Base-by-base conservation (phyloP, 306 rosid species). In the Sesbania bispinosa region DNA sequence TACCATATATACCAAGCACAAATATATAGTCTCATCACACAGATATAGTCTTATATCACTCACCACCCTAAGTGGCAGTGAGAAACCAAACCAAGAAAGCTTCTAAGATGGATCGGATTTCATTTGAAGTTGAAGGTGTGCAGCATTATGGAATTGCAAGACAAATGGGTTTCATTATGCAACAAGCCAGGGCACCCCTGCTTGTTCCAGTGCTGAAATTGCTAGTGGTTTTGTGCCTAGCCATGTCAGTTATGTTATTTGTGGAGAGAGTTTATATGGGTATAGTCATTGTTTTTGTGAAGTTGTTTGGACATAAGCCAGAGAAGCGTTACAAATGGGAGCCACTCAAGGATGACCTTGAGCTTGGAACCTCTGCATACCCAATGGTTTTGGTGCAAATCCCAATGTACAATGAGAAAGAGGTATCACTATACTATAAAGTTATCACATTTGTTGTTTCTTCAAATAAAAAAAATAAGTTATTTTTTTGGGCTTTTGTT, bases 221-320 rank as follows among this genome's bases (percentile, higher is more conserved):
- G 29, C 35, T 71, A 54, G 89, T 93, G 54, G 20, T 10, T 36
- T 60, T 77, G 71, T 93, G 96, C 63, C 79, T 93, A 67, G 85
- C 19, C 1, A 88, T 90, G 98, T 93, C 97, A 1, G 3, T 83
- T 47, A 87, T 90, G 98, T 83, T 93, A 1, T 88, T 93, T 67
- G 39, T 85, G 19, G 98, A 93, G 72, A 85, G 87, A 64, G 87
- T 93, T 33, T 90, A 90, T 71, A 88, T 93, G 98, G 98, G 90
- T 1, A 23, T 93, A 19, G 87, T 87, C 35, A 87, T 93, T 6
- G 14, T 76, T 11, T 65, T 85, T 45, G 60, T 93, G 19, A 93
- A 85, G 85, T 52, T 88, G 67, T 83, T 80, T 66, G 67, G 88
- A 7, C 55, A 63, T 50, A 83, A 46, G 10, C 94, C 97, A 5